Evolutionary conservation across 768 basidiomycete species (phyloP), one percentile per base, ranked within the genome.

Genomic region (Tricholoma furcatifolium): DNA sequence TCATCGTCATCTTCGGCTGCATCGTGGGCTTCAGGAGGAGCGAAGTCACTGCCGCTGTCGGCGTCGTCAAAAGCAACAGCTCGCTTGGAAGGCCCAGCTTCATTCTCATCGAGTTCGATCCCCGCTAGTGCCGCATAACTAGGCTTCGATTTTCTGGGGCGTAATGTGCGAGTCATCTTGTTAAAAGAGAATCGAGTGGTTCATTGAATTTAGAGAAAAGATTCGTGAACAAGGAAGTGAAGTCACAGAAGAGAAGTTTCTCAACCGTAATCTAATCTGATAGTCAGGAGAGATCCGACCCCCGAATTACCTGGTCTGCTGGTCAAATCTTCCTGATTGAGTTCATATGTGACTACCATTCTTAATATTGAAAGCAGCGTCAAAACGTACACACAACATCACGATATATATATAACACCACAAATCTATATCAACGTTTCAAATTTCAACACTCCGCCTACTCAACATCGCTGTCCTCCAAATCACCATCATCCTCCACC

Each of bases 21-120:
- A 6, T 71, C 68, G 4, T 65, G 67, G 8, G 56, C 61, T 5
- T 63, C 64, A 9, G 60, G 48, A 14, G 74, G 80, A 4, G 74
- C 69, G 64, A 87, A 85, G 56, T 85, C 85, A 61, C 82, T 84
- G 27, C 67, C 78, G 47, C 74, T 78, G 50, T 70, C 71, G 4
- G 54, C 71, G 6, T 68, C 66, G 15, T 61, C 64, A 32, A 65
- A 57, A 4, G 43, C 18, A 0, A 51, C 39, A 1, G 58, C 47
- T 74, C 76, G 60, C 73, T 79, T 44, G 4, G 82, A 79, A 15
- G 77, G 75, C 1, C 74, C 77, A 2, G 71, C 70, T 6, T 58
- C 57, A 35, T 72, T 68, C 21, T 73, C 71, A 3, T 70, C 75
- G 27, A 65, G 58, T 1, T 66, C 74, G 30, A 67, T 53, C 3